Base-by-base conservation (phyloP, 257 asterid species). In the Lycium barbarum region DNA sequence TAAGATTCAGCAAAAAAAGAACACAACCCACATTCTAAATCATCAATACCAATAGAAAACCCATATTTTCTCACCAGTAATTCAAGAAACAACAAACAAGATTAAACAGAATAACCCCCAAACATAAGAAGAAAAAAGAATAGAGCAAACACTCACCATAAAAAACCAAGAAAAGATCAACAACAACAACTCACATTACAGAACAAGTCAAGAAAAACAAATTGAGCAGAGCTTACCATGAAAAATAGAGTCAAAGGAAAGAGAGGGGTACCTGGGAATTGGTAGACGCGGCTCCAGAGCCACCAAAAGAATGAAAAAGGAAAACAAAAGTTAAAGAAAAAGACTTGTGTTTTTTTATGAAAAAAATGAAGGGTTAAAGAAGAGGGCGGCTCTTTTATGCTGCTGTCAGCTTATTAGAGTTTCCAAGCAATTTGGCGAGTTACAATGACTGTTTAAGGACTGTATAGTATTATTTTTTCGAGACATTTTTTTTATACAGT, bases 401-500 rank as follows among this genome's bases (percentile, higher is more conserved):
- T 79, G 87, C 84, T 67, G 86, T 85, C 93, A 89, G 88, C 93
- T 91, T 74, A 65, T 65, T 54, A n/a, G 85, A 80, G 91, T 84
- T 89, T 90, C 97, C 97, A 74, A 91, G 90, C 92, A 86, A 87
- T 83, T 89, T 86, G 93, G 94, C 82, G 76, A 12, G n/a, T 68
- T 71, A 51, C 43, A 7, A 70, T 12, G 85, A 83, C 87, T 68
- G 81, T 47, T 35, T n/a, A 43, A 53, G 78, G 83, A 86, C 90
- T 86, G 49, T 36, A 13, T 38, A n/a, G n/a, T n/a, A n/a, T n/a
- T 76, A 53, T 80, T 71, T 14, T 10, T 71, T 58, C 9, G 6
- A 17, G 76, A 43, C 4, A 49, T 15, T 43, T 14, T 5, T 43
- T 14, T 73, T 63, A 47, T 55, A 63, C 20, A 17, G 72, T 84